These are phyloP conservation scores for Xylaria sp. DNA, from an alignment of 2,329 filamentous ascomycete species.

Conservation along the genomic window DNA sequence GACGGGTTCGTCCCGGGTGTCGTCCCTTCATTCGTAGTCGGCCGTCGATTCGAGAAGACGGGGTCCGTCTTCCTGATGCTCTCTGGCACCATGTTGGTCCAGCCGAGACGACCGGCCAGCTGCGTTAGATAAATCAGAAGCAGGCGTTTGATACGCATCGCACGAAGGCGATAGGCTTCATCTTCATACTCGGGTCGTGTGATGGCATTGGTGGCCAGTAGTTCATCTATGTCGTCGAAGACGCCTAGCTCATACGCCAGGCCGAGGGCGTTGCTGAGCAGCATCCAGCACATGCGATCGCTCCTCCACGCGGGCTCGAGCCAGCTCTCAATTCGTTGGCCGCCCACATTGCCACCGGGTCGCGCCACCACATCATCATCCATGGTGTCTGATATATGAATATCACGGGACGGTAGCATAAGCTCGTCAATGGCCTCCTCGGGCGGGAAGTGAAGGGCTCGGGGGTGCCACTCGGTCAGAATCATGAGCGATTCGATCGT, in stretches of 20 bases:
- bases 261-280: conserved; percentile 89
- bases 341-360: conserved; percentile 72
- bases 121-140: conserved; percentile 93
- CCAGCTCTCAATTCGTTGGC: conserved; percentile 91
- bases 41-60: conserved; percentile 62
- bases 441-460: conserved; percentile 91
- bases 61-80: conserved; percentile 67
- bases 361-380: conserved; percentile 56
- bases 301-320: conserved; percentile 94
- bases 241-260: conserved; percentile 94
- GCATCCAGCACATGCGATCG: conserved; percentile 98
- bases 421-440: conserved; percentile 78
- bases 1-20: conserved; percentile 70
- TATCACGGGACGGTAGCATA: conserved; percentile 69
- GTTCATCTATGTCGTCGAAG: conserved; percentile 87
- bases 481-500: conserved; percentile 95
- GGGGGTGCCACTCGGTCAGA: conserved; percentile 95
- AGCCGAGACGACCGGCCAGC: conserved; percentile 89
- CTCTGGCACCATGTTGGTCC: conserved; percentile 92
- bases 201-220: conserved; percentile 67
- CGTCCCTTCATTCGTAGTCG: conserved; percentile 63
- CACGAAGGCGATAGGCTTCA: conserved; percentile 78
- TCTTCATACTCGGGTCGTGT: conserved; percentile 76
- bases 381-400: conserved; percentile 54
- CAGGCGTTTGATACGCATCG: conserved; percentile 83